Evolutionary conservation across 139 green algal genomes (phyloP).

Genomic region (Coccomyxa sp.): DNA sequence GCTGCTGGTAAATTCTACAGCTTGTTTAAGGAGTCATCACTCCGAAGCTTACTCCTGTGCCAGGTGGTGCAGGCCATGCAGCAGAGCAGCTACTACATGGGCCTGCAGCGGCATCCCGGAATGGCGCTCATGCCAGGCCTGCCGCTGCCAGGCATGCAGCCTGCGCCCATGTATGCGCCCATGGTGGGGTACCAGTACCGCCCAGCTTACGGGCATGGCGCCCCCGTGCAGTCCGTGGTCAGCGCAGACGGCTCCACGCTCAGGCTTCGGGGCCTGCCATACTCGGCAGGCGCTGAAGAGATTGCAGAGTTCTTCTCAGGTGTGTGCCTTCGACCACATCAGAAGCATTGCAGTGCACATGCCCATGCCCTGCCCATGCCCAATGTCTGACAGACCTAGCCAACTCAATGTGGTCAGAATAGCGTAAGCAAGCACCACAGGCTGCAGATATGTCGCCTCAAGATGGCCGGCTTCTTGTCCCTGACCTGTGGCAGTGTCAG

Average conservation of each 20-base stretch:
- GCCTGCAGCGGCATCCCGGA: neutral
- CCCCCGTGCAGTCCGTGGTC: neutral
- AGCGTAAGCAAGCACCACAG: neutral
- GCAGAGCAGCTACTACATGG: neutral
- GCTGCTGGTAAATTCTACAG: no score
- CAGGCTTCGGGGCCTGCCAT: constrained; percentile 83
- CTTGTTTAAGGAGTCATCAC: neutral
- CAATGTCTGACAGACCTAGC: neutral
- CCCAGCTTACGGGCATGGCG: neutral
- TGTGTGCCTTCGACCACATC: neutral
- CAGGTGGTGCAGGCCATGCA: neutral
- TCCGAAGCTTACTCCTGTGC: neutral
- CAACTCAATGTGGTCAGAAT: neutral
- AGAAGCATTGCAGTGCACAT: neutral
- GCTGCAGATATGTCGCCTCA: no score
- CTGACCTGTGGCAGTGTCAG: no score
- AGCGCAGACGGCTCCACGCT: constrained; percentile 38
- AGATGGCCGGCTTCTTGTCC: no score
- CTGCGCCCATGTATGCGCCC: neutral
- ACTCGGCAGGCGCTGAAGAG: constrained; percentile 57
- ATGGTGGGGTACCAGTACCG: neutral
- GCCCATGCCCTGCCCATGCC: neutral
- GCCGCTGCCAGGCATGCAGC: neutral
- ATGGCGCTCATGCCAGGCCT: neutral
- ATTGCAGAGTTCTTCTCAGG: constrained; percentile 28